Evolutionary conservation across 192 early-diverging fungal species (phyloP).

Genomic region (Gaertneriomyces semiglobifer): DNA sequence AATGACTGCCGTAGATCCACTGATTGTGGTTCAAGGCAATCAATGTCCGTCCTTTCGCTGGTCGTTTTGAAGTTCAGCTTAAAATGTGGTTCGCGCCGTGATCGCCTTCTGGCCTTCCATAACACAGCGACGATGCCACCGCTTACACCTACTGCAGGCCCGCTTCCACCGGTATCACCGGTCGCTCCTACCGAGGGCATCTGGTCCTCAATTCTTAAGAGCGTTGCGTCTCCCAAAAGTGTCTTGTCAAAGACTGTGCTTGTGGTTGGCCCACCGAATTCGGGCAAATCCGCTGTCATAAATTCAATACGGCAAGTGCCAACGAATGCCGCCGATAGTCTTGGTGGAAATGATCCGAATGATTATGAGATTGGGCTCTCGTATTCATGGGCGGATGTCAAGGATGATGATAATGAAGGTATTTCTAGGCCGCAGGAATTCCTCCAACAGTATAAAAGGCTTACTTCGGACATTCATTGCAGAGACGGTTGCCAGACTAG

Average conservation of each 20-base stretch:
- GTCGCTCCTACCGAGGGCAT: slow-evolving; percentile 38
- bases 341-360: slow-evolving; percentile 42
- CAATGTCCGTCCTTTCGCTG: too few relatives aligned
- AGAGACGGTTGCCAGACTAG: slow-evolving; percentile 70
- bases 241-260: slow-evolving; percentile 75
- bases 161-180: too few relatives aligned
- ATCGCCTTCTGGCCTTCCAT: too few relatives aligned
- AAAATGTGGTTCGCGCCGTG: too few relatives aligned
- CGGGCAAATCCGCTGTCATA: slow-evolving; percentile 83
- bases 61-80: too few relatives aligned
- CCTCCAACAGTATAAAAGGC: not conserved
- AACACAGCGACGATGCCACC: too few relatives aligned
- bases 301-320: slow-evolving; percentile 48
- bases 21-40: too few relatives aligned
- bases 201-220: slow-evolving; percentile 78
- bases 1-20: not conserved
- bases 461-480: not conserved
- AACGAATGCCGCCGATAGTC: slow-evolving; percentile 37
- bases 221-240: slow-evolving; percentile 71
- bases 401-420: slow-evolving; percentile 86
- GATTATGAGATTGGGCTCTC: slow-evolving; percentile 75
- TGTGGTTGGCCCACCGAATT: slow-evolving; percentile 78
- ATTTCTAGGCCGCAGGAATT: not conserved
- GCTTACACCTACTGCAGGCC: too few relatives aligned
- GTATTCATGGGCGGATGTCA: slow-evolving; percentile 78